These are phyloP conservation scores for Cornus kousa DNA, from an alignment of 148 eudicot genomes.

Conservation along the genomic window DNA sequence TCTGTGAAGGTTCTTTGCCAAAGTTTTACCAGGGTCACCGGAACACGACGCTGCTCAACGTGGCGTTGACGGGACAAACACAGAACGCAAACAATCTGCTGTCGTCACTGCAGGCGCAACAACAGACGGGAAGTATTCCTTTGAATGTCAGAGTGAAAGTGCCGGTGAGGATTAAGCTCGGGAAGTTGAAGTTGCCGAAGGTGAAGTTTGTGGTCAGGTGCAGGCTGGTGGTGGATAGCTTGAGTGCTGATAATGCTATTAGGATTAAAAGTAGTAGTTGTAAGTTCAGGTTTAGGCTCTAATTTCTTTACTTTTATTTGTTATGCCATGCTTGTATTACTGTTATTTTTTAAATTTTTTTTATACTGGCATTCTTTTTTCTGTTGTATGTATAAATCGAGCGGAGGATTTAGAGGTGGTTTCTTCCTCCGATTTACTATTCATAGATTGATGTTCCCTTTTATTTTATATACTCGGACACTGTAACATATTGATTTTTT, in stretches of 20 bases:
- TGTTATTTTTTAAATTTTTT: too few species aligned
- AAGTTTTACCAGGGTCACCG: conserved; percentile 79
- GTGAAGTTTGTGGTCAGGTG: conserved; percentile 74
- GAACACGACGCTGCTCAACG: conserved; percentile 61
- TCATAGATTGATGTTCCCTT: not conserved
- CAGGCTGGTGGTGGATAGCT: conserved; percentile 48
- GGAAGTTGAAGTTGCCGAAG: conserved; percentile 65
- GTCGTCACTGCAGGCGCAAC: conserved; percentile 31
- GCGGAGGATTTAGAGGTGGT: not conserved
- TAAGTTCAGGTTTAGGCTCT: conserved; percentile 52
- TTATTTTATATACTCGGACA: not conserved
- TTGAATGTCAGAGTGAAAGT: conserved; percentile 53
- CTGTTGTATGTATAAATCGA: not conserved
- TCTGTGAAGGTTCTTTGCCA: conserved; percentile 67
- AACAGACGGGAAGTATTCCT: conserved; percentile 57
- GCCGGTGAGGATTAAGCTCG: conserved; percentile 72
- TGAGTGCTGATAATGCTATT: conserved; percentile 39
- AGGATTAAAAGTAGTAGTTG: conserved; percentile 59
- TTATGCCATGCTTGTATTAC: not conserved
- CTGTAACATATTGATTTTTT: not conserved
- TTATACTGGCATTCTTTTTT: too few species aligned
- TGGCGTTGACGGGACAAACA: conserved; percentile 51
- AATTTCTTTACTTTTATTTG: not conserved
- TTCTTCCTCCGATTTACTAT: not conserved
- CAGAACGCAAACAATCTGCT: conserved; percentile 44